Base-by-base conservation (phyloP, 495 filamentous ascomycete species). In the Lophium mytilinum region DNA sequence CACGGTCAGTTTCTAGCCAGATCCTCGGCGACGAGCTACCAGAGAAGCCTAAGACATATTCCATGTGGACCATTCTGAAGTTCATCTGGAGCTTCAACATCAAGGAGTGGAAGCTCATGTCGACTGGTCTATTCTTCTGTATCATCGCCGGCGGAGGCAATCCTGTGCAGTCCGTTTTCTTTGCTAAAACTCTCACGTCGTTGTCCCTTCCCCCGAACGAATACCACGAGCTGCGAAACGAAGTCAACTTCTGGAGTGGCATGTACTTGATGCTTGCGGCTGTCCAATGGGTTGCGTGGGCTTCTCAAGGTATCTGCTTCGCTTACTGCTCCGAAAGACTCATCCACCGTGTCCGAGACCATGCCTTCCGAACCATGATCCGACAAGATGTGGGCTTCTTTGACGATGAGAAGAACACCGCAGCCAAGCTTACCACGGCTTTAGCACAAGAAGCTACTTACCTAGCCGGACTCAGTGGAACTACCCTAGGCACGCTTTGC, bases 231-330 rank as follows among this genome's bases (percentile, higher is more conserved):
- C 69, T 94, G 37, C 78, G 84, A 48, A 75, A 78, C 3, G 82
- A 89, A 42, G 83, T 82, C 45, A 82, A 92, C 60, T 96, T 95
- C 70, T 97, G 91, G 91, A 81, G 80, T 37, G 67, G 83, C 52
- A 95, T 97, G 90, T 97, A 92, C 68, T 78, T 96, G 18, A 89
- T 96, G 79, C 80, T 95, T 21, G 92, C 86, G 15, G 68, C 92
- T 47, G 79, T 84, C 34, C 82, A 87, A 68, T 82, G 94, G 56
- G 67, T 92, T 50, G 78, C 83, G 1, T 88, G 86, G 60, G 73
- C 76, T 36, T 66, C 65, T 35, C 85, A 90, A 62, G 91, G 88
- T 42, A 59, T 87, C 33, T 76, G 81, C 10, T 95, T 96, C 56
- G 90, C 87, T 8, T 85, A 83, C 63, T 90, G 87, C 73, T 93